phyloP scores from a whole-genome alignment of 1,139 yeast genomes.

The Hansenula lynferdii region DNA sequence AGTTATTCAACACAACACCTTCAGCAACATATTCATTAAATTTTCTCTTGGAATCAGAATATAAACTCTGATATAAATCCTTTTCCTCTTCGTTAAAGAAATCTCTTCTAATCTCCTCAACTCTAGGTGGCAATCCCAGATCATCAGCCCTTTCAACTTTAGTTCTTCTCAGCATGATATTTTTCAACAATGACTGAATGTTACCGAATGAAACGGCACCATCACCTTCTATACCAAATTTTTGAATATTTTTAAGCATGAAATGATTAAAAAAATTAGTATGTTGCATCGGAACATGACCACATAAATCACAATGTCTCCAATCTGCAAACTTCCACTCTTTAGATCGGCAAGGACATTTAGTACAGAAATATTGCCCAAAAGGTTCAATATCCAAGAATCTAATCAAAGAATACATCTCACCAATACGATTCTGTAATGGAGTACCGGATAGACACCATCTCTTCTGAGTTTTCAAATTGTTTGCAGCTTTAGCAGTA shows the following conservation, averaged over 20 bases:
- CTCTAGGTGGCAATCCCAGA: conserved; percentile 91
- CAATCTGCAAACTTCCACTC: conserved; percentile 84
- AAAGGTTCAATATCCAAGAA: conserved; percentile 83
- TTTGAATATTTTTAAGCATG: conserved; percentile 87
- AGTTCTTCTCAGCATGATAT: conserved; percentile 89
- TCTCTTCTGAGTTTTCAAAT: conserved; percentile 61
- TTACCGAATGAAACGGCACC: conserved; percentile 76
- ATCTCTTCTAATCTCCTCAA: conserved; percentile 83
- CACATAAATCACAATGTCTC: conserved; percentile 81
- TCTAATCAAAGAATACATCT: conserved; percentile 84
- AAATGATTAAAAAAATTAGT: conserved; percentile 94
- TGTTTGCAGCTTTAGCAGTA: conserved; percentile 88
- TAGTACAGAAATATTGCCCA: conserved; percentile 84
- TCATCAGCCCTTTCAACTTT: conserved; percentile 96
- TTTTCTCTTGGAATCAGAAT: conserved; percentile 79
- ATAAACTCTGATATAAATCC: conserved; percentile 82
- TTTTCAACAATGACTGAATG: conserved; percentile 65
- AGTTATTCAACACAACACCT: conserved; percentile 68
- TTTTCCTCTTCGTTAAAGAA: conserved; percentile 90
- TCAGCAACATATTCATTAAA: conserved; percentile 71
- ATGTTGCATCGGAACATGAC: conserved; percentile 91
- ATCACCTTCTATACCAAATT: conserved; percentile 73
- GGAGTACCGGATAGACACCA: conserved; percentile 98
- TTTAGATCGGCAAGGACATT: conserved; percentile 75
- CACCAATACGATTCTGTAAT: conserved; percentile 92